Evolutionary conservation across 2,329 filamentous ascomycete genomes (phyloP), one percentile per base, ranked within the genome.

Genomic region (Alternaria postmessia): DNA sequence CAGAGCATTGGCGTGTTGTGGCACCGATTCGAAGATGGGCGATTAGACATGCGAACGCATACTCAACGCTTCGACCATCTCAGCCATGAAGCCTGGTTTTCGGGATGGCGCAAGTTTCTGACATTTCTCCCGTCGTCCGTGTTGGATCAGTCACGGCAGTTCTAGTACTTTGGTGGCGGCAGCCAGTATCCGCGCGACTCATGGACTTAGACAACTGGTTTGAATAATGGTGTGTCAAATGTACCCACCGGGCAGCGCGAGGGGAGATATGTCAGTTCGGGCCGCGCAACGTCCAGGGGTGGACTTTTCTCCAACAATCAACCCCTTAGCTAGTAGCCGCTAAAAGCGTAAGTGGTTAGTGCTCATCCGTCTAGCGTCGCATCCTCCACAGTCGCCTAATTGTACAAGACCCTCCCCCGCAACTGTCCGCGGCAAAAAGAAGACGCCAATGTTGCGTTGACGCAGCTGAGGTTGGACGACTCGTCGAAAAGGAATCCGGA

Each of bases 351-450:
- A 18, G 12, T 32, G 57, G 62, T 54, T 57, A 61, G 59, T 8
- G 36, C 14, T 12, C 24, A 32, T 18, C n/a, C 26, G 18, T 51
- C 44, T 66, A 56, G 62, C 60, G 60, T 62, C 54, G 46, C 54
- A 63, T 70, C 63, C 67, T 68, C 66, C 67, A 66, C 62, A 64
- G 62, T 62, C 47, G 62, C 57, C 64, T 62, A 67, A 59, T 52
- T 30, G 44, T 53, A 51, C 54, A 54, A 28, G 46, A 49, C 46
- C 20, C 32, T 60, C 52, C 67, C 68, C 67, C 66, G 54, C 64
- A 63, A 59, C 12, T 18, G 49, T 49, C n/a, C 44, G 48, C 52
- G 32, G 48, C n/a, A 55, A 38, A 59, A 62, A 52, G 62, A 48
- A 54, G 62, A 43, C 42, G 32, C 46, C 36, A 55, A 34, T 32